Conservation (phyloP, 176 grass and related monocot species). For the Raddia distichophylla region DNA sequence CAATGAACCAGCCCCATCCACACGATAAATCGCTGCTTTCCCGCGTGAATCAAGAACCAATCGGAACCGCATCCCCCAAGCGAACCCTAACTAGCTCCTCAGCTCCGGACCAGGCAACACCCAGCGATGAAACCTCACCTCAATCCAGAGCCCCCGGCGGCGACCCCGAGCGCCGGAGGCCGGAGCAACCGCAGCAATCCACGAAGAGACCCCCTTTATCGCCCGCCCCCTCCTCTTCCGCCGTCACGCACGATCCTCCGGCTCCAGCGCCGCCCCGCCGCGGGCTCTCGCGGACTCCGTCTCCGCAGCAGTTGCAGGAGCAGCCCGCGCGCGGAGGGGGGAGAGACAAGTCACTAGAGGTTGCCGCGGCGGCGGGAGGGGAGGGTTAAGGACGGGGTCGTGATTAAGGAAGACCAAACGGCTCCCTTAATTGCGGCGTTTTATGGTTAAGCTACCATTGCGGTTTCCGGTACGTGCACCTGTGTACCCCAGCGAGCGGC, state of each 20-base stretch:
- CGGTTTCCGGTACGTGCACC: background rate
- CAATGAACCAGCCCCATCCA: background rate
- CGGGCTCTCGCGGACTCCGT: background rate
- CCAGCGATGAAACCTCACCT: constrained; percentile 39
- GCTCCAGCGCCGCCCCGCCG: background rate
- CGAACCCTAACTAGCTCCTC: background rate
- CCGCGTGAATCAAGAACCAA: background rate
- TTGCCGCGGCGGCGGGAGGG: constrained; percentile 31
- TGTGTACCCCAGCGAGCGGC: too few species aligned
- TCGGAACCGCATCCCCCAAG: background rate
- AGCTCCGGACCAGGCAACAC: background rate
- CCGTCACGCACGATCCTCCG: background rate
- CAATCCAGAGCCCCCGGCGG: constrained; percentile 8
- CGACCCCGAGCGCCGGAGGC: background rate
- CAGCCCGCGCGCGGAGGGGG: background rate
- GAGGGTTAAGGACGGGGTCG: constrained; percentile 24
- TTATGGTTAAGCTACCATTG: background rate
- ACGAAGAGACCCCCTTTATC: background rate
- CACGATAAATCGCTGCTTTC: background rate
- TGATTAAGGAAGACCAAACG: constrained; percentile 52
- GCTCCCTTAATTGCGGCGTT: constrained; percentile 37
- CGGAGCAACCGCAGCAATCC: background rate
- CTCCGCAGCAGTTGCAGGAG: background rate
- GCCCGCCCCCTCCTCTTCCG: background rate
- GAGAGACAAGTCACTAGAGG: background rate